Evolutionary conservation across 805 yeast genomes (phyloP).

Genomic region (Schwanniomyces pseudopolymorphus): DNA sequence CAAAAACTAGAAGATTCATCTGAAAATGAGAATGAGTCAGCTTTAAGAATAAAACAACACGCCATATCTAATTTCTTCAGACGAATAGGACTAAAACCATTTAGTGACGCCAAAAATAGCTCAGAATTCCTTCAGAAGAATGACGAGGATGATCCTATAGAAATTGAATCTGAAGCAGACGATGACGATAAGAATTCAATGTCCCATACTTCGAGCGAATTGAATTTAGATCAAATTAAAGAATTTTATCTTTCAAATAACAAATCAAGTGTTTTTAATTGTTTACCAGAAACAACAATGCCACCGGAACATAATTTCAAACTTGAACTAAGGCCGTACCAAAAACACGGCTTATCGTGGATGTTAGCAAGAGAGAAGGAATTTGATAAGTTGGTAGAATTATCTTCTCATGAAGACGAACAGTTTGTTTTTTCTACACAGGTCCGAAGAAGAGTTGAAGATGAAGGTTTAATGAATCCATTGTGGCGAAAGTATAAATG

Average conservation of each 20-base stretch:
- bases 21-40: slow-evolving; percentile 56
- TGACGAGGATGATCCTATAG: background rate
- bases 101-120: slow-evolving; percentile 13
- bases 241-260: slow-evolving; percentile 74
- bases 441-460: slow-evolving; percentile 36
- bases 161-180: background rate
- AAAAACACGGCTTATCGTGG: slow-evolving; percentile 85
- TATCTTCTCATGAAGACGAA: slow-evolving; percentile 15
- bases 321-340: slow-evolving; percentile 69
- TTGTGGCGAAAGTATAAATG: slow-evolving; percentile 78
- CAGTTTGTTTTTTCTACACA: slow-evolving; percentile 22
- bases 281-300: slow-evolving; percentile 64
- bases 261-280: slow-evolving; percentile 52
- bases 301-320: slow-evolving; percentile 49
- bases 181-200: background rate
- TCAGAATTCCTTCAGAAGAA: slow-evolving; percentile 16
- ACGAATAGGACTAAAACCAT: slow-evolving; percentile 38
- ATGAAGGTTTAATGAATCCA: slow-evolving; percentile 69
- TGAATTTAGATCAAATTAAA: slow-evolving; percentile 71
- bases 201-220: slow-evolving; percentile 26
- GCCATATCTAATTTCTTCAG: slow-evolving; percentile 59
- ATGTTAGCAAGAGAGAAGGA: slow-evolving; percentile 80
- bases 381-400: slow-evolving; percentile 40
- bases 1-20: slow-evolving; percentile 19
- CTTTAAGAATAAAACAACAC: slow-evolving; percentile 50